Evolutionary conservation across 345 rosid species (phyloP).

Genomic region (Salix brachista): DNA sequence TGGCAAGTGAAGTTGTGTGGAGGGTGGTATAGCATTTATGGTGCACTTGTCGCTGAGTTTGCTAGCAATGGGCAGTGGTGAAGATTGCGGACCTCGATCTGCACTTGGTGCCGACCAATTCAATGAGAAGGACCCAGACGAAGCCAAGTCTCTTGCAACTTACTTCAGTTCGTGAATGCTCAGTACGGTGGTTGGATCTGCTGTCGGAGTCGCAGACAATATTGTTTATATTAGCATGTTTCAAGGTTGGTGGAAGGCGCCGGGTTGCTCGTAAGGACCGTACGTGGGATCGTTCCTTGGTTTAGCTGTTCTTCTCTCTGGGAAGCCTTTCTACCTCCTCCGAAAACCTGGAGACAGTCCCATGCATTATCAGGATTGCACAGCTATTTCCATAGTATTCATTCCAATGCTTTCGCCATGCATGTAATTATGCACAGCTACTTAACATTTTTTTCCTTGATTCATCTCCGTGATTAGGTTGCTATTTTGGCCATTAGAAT

Average conservation of each 20-base stretch:
- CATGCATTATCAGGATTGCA: slow-evolving; percentile 18
- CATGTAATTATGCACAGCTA: background rate
- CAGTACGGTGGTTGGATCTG: slow-evolving; percentile 33
- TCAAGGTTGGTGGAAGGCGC: slow-evolving; percentile 33
- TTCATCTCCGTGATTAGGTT: slow-evolving; percentile 20
- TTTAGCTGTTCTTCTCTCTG: slow-evolving; percentile 29
- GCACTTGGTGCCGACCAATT: slow-evolving; percentile 59
- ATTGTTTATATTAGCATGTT: slow-evolving; percentile 21
- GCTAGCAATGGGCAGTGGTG: slow-evolving; percentile 45
- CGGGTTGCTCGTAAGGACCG: slow-evolving; percentile 37
- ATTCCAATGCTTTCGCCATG: background rate
- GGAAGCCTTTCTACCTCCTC: slow-evolving; percentile 44
- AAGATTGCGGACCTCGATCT: slow-evolving; percentile 39
- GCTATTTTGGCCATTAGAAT: slow-evolving; percentile 39
- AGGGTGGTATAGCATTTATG: slow-evolving; percentile 35
- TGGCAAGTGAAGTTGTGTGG: slow-evolving; percentile 32
- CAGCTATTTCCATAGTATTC: slow-evolving; percentile 14
- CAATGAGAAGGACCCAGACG: slow-evolving; percentile 36
- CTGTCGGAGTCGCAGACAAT: slow-evolving; percentile 39
- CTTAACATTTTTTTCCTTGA: background rate
- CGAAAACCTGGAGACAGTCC: slow-evolving; percentile 33
- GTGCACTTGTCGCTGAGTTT: slow-evolving; percentile 30
- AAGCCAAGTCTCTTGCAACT: slow-evolving; percentile 37
- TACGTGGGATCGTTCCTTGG: slow-evolving; percentile 31
- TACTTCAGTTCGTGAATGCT: slow-evolving; percentile 43